Evolutionary conservation across 345 rosid species (phyloP).

Genomic region (Ailanthus altissimus): DNA sequence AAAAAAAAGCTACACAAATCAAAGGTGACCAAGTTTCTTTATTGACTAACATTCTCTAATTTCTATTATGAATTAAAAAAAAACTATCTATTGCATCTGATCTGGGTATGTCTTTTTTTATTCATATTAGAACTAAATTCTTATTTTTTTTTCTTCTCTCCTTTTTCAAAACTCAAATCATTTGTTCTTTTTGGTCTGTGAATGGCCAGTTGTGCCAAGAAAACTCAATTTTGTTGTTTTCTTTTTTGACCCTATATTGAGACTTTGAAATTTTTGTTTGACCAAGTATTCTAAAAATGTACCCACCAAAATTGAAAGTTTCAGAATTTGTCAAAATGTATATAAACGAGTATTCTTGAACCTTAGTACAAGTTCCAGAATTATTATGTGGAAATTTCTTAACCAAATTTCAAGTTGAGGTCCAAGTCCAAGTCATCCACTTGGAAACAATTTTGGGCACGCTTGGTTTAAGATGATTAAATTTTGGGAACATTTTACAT

Average conservation of each 20-base stretch:
- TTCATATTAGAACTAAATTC: no score
- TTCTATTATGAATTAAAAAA: neutral
- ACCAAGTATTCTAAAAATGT: neutral
- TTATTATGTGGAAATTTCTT: neutral
- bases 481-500: no score
- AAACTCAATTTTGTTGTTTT: neutral
- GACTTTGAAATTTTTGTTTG: neutral
- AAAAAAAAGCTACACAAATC: no score
- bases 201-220: neutral
- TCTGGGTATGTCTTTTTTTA: neutral
- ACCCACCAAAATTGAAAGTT: neutral
- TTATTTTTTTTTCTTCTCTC: neutral
- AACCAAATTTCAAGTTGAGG: slow-evolving; percentile 26
- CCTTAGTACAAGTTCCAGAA: slow-evolving; percentile 7
- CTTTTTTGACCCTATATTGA: neutral
- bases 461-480: no score
- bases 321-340: no score
- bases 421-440: slow-evolving; percentile 14
- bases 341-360: neutral
- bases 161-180: neutral
- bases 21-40: no score
- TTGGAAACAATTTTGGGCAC: neutral
- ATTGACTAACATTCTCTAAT: no score
- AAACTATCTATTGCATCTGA: neutral
- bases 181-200: neutral